Conservation (phyloP, 2,329 filamentous ascomycete genomes). For the Pseudogymnoascus sp. region DNA sequence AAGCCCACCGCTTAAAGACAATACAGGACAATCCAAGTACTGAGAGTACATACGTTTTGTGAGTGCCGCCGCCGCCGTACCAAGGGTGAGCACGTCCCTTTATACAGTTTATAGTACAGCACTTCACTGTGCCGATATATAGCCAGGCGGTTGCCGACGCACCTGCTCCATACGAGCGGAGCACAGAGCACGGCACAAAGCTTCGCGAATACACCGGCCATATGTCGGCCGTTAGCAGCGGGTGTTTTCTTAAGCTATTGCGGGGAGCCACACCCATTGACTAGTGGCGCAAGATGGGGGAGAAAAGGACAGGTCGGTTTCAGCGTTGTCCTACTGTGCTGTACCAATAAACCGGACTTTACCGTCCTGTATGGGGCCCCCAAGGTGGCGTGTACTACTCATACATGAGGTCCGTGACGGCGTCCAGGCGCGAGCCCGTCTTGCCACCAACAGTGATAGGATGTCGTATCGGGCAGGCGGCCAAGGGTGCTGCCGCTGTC, state of each 20-base stretch:
- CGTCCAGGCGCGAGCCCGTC: neutral
- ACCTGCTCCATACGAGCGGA: neutral
- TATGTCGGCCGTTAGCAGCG: neutral
- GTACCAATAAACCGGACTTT: neutral
- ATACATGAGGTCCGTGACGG: neutral
- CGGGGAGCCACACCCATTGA: neutral
- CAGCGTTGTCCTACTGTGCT: neutral
- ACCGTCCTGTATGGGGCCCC: neutral
- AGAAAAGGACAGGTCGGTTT: neutral
- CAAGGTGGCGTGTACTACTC: neutral
- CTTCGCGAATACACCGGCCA: neutral
- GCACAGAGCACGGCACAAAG: neutral
- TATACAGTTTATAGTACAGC: neutral
- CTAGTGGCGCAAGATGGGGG: neutral
- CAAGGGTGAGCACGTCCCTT: neutral
- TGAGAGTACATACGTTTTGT: neutral
- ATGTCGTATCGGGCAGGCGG: conserved; percentile 3
- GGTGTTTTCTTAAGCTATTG: conserved; percentile 3
- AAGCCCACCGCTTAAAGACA: neutral
- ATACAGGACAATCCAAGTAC: neutral
- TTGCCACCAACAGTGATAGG: neutral
- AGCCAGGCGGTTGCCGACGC: neutral
- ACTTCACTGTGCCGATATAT: neutral
- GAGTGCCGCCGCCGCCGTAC: neutral
- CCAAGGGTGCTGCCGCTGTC: neutral